Evolutionary conservation across 441 rosid species (phyloP), one percentile per base, ranked within the genome.

Genomic region (Viola pubescens): DNA sequence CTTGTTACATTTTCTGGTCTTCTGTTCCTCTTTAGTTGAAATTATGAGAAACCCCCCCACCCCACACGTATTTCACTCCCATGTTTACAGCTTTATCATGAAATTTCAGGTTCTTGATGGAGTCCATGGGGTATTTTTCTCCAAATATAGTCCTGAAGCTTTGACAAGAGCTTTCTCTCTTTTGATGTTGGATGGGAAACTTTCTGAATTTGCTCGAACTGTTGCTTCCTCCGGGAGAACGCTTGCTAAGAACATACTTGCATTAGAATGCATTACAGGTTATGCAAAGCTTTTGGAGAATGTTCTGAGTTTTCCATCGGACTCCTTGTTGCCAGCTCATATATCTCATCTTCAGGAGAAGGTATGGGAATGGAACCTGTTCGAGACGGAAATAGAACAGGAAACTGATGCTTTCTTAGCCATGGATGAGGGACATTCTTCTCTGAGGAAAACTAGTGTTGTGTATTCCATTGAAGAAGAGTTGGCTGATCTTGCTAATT

Each of bases 211-310:
- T 70, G 88, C 95, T 68, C 77, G 70, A 62, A 73, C 84, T 55
- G 73, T 91, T 77, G 90, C 92, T 68, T 78, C 89, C 55, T 79
- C 94, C 69, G 99, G 92, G 73, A 84, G 81, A 65, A 70, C 76
- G 58, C 87, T 84, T 52, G 87, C 98, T 54, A 89, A 83, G 81
- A 82, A 80, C 74, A 68, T 91, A 76, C 76, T 85, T 72, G 97
- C 91, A 70, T 75, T 81, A 59, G 97, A 89, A 72, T 91, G 96
- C 71, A 54, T 84, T 67, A 79, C 81, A 53, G 78, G 79, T 67
- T 89, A 89, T 76, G 97, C 86, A 57, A 80, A 64, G 71, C 86
- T 91, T 73, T 66, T 94, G 75, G 96, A 91, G 80, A 94, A 81
- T 74, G 65, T 75, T 51, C 76, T 91, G 60, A 74, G 79, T 67